phyloP scores from a whole-genome alignment of 2,329 filamentous ascomycete species.

The Neopestalotiopsis rosae region DNA sequence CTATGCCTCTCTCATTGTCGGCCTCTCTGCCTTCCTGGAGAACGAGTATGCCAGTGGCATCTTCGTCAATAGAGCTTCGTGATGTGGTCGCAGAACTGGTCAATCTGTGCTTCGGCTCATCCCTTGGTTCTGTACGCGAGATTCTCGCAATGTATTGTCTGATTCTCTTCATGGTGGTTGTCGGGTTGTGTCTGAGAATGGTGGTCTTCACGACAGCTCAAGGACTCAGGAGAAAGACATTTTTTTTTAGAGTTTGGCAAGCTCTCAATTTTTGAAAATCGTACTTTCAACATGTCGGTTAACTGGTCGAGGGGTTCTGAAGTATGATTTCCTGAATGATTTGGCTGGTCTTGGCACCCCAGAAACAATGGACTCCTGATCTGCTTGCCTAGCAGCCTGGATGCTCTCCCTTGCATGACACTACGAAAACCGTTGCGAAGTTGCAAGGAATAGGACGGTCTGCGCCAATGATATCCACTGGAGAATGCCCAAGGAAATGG shows the following conservation, averaged over 20 bases:
- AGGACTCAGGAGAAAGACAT: not conserved
- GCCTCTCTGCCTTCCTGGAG: not conserved
- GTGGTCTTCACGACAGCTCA: not conserved
- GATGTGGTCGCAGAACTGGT: not conserved
- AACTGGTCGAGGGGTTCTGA: not conserved
- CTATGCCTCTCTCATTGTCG: slow-evolving; percentile 9
- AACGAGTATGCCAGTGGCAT: not conserved
- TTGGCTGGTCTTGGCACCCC: not conserved
- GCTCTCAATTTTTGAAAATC: not conserved
- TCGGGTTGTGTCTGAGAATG: not conserved
- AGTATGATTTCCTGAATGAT: not conserved
- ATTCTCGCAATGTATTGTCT: slow-evolving; percentile 8
- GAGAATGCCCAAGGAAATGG: not conserved
- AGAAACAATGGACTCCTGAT: not conserved
- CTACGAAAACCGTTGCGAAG: not conserved
- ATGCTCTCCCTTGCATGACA: not conserved
- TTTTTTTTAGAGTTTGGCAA: not conserved
- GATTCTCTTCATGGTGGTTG: slow-evolving; percentile 16
- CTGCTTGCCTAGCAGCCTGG: not conserved
- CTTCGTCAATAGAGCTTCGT: slow-evolving; percentile 8
- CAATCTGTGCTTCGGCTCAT: not conserved
- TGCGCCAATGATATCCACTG: not conserved
- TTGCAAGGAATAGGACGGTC: not conserved
- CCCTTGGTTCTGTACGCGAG: not conserved
- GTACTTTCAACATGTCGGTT: not conserved